Evolutionary conservation across 208 protist genomes (phyloP), one percentile per base, ranked within the genome.

Genomic region (Trypanosoma caninum): DNA sequence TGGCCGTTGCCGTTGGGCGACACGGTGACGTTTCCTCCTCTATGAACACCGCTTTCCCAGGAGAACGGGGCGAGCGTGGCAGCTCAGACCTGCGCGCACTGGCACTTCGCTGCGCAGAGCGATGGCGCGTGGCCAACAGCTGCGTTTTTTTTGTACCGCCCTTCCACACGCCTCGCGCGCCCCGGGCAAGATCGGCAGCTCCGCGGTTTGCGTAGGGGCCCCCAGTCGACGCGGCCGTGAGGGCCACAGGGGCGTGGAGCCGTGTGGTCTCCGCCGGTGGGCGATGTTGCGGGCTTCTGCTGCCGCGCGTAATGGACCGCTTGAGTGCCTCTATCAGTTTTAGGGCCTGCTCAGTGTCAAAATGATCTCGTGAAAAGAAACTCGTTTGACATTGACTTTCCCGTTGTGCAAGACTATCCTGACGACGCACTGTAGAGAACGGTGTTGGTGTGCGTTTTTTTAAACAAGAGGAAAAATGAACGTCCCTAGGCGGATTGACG

Each of bases 291-390:
- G 50, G 50, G 28, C 53, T 6, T 20, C 53, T 62, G 57, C 57
- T 54, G 35, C 57, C 31, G 34, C 53, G 34, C 57, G 53, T 53
- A 33, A 62, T 16, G 16, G 57, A 62, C 22, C 34, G 57, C 34
- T 62, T 62, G 10, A 62, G 34, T 25, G 14, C 34, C 33, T 62
- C 57, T 25, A 62, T 10, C n/a, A 52, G 8, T 14, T 62, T 44
- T 16, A 62, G 8, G 14, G 45, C 20, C 8, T 62, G 33, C 31
- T 62, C 44, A 10, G 45, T 20, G 14, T 62, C 20, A 11, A 34
- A 10, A 18, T 8, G 33, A 22, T 45, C 45, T 14, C 6, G 22
- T 20, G 45, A 18, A n/a, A 18, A 44, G 2, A 44, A 44, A 30
- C 2, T 6, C n/a, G 20, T 27, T 27, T 33, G 45, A 13, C 10